Percentiles rank a stretch among this genome's conserved stretches.
Conservation (phyloP, 805 yeast genomes). For the Schizosaccharomyces japonicus region DNA sequence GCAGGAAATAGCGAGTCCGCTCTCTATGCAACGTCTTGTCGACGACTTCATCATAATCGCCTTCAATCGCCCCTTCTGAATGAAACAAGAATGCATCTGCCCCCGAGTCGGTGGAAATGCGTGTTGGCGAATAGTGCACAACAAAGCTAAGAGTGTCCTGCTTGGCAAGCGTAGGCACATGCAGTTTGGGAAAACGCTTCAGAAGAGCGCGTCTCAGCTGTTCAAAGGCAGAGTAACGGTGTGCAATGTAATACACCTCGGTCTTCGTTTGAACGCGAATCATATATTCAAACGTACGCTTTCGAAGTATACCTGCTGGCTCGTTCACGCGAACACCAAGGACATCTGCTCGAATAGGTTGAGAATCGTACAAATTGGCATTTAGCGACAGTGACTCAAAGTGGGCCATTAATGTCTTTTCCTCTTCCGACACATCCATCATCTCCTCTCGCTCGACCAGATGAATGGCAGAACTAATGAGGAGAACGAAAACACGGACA, state of each 20-base stretch:
- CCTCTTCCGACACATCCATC: neutral
- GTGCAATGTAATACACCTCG: slow-evolving; percentile 21
- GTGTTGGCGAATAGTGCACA: neutral
- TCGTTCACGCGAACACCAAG: slow-evolving; percentile 21
- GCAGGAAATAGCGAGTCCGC: neutral
- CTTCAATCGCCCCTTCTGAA: neutral
- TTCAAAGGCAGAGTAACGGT: slow-evolving; percentile 48
- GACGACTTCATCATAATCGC: neutral
- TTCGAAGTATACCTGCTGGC: slow-evolving; percentile 29
- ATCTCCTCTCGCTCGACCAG: neutral
- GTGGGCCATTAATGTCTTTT: neutral
- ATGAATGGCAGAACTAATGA: neutral
- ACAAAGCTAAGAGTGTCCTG: neutral
- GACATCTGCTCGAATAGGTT: neutral
- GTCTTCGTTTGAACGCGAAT: slow-evolving; percentile 13
- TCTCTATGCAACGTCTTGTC: neutral
- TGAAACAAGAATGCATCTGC: neutral
- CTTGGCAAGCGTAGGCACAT: neutral
- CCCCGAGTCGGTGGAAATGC: neutral
- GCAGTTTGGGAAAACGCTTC: slow-evolving; percentile 23
- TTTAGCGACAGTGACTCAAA: no score
- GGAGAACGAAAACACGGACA: no score
- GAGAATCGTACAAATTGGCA: neutral
- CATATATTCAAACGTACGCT: slow-evolving; percentile 16
- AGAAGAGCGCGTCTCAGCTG: slow-evolving; percentile 33